Conservation (phyloP, 345 rosid genomes). For the Populus euphratica region DNA sequence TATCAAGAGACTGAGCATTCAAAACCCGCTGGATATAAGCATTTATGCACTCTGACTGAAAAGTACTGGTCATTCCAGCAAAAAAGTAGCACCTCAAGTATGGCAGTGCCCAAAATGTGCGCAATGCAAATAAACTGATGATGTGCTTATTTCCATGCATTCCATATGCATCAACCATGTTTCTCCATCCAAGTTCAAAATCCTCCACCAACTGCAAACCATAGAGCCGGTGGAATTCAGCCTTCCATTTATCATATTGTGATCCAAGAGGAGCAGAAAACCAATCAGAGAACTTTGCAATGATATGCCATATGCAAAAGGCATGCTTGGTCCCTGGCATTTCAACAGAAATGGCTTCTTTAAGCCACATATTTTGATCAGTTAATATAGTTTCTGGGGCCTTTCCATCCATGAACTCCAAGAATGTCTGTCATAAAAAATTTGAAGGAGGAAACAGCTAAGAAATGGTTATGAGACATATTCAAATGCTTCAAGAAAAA, state of each 20-base stretch:
- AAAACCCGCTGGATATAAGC: conserved; percentile 41
- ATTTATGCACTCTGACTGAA: conserved; percentile 36
- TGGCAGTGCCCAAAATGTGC: conserved; percentile 53
- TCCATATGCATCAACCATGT: conserved; percentile 42
- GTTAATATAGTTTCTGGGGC: conserved; percentile 49
- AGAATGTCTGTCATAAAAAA: conserved; percentile 39
- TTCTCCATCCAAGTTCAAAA: conserved; percentile 54
- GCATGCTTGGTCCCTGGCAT: conserved; percentile 27
- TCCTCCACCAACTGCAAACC: conserved; percentile 34
- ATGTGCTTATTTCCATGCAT: conserved; percentile 49
- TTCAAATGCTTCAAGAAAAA: too few relatives aligned
- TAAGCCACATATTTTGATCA: conserved; percentile 57
- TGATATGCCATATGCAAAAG: conserved; percentile 45
- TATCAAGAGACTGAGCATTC: conserved; percentile 39
- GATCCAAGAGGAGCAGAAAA: conserved; percentile 48
- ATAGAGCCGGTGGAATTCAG: conserved; percentile 45
- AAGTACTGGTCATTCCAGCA: conserved; percentile 41
- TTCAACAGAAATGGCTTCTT: conserved; percentile 46
- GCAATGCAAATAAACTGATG: conserved; percentile 45
- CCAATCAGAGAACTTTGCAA: conserved; percentile 50
- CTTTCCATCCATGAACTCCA: conserved; percentile 56
- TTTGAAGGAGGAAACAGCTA: not conserved
- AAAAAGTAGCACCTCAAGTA: conserved; percentile 50
- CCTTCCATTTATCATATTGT: conserved; percentile 50
- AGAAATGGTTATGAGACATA: not conserved